phyloP scores from a whole-genome alignment of 768 basidiomycete species.

The Polyporus arcularius region DNA sequence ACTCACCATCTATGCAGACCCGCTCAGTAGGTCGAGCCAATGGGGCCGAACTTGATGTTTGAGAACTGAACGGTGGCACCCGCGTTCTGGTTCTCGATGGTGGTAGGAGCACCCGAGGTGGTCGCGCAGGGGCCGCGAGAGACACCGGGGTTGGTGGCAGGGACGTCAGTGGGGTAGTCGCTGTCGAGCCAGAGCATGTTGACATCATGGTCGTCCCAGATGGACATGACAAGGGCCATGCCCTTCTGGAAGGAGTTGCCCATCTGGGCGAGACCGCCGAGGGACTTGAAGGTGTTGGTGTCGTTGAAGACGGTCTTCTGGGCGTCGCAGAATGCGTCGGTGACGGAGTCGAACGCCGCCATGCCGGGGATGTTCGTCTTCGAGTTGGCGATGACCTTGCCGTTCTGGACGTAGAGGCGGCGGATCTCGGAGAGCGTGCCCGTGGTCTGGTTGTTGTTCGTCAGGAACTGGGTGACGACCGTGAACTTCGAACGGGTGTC shows the following conservation, averaged over 20 bases:
- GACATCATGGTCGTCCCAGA: constrained; percentile 59
- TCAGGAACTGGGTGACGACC: constrained; percentile 61
- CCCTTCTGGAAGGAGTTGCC: constrained; percentile 39
- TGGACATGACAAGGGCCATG: constrained; percentile 49
- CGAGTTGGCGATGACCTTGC: constrained; percentile 54
- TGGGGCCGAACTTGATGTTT: constrained; percentile 55
- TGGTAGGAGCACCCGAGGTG: constrained; percentile 45
- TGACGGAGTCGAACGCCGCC: constrained; percentile 47
- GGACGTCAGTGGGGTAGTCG: constrained; percentile 27
- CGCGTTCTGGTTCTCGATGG: constrained; percentile 41
- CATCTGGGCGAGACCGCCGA: constrained; percentile 44
- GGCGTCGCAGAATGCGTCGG: constrained; percentile 46
- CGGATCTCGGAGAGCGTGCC: constrained; percentile 56
- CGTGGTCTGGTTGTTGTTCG: constrained; percentile 43
- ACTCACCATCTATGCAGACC: not conserved
- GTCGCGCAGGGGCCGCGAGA: constrained; percentile 53
- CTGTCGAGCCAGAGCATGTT: constrained; percentile 31
- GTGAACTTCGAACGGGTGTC: constrained; percentile 55
- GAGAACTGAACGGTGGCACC: constrained; percentile 51
- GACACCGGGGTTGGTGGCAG: constrained; percentile 42
- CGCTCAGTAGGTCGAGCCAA: constrained; percentile 44
- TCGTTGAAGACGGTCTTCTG: constrained; percentile 50
- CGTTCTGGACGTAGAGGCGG: constrained; percentile 57
- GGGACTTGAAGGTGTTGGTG: constrained; percentile 41
- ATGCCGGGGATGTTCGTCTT: constrained; percentile 48